Evolutionary conservation across 257 asterid genomes (phyloP).

Genomic region (Misopates orontium): DNA sequence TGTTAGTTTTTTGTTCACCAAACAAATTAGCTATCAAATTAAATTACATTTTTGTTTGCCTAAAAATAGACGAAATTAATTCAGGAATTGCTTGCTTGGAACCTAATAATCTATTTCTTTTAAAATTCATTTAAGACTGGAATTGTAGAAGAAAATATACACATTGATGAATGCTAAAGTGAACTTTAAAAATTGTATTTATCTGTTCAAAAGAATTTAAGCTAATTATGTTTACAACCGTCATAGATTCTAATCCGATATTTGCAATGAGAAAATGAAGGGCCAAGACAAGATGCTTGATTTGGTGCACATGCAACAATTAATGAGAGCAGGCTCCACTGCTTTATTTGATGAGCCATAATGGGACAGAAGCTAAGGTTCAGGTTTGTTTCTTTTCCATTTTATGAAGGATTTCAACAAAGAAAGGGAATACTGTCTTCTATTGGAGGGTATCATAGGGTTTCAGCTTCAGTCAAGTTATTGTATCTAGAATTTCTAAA

Average conservation of each 20-base stretch:
- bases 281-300: conserved; percentile 33
- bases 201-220: too few relatives aligned
- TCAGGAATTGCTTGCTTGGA: too few relatives aligned
- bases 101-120: too few relatives aligned
- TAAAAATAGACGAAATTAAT: not conserved
- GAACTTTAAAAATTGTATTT: too few relatives aligned
- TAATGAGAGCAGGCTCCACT: conserved; percentile 57
- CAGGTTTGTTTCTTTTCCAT: conserved; percentile 49
- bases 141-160: too few relatives aligned
- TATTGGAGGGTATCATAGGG: conserved; percentile 25
- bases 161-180: too few relatives aligned
- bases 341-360: conserved; percentile 50
- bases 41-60: not conserved
- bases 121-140: too few relatives aligned
- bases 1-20: too few relatives aligned
- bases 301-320: conserved; percentile 71
- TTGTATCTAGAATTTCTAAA: conserved; percentile 7
- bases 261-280: not conserved
- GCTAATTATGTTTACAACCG: too few relatives aligned
- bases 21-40: too few relatives aligned
- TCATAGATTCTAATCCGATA: too few relatives aligned
- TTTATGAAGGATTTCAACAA: conserved; percentile 23
- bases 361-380: conserved; percentile 44
- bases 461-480: conserved; percentile 29
- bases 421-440: conserved; percentile 8